phyloP scores from a whole-genome alignment of 306 rosid genomes.

The Pterocarpus macrocarpus region DNA sequence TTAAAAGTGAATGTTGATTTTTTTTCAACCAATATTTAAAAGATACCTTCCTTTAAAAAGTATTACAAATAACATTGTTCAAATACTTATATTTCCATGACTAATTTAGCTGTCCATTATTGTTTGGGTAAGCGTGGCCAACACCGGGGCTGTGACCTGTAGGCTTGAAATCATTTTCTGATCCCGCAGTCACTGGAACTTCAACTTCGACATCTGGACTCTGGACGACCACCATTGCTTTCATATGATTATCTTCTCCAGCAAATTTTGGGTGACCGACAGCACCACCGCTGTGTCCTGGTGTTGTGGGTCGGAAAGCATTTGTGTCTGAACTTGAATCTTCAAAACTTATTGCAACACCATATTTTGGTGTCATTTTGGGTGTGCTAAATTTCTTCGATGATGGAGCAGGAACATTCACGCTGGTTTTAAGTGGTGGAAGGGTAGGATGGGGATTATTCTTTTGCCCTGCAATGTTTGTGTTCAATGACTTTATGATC shows the following conservation, averaged over 20 bases:
- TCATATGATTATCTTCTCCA: not conserved
- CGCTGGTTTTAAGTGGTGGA: not conserved
- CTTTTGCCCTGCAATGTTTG: not conserved
- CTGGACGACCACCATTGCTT: conserved; percentile 20
- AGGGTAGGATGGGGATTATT: not conserved
- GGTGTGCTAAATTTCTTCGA: not conserved
- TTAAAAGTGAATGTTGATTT: no score
- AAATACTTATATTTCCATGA: not conserved
- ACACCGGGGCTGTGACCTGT: conserved; percentile 63
- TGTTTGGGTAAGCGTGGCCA: conserved; percentile 46
- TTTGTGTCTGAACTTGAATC: conserved; percentile 6
- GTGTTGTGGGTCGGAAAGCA: conserved; percentile 49
- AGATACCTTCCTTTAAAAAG: no score
- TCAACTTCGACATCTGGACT: conserved; percentile 8
- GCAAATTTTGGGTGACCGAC: conserved; percentile 45
- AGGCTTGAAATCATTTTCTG: conserved; percentile 46
- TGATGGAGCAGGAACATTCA: conserved; percentile 7
- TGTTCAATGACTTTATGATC: not conserved
- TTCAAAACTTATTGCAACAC: not conserved
- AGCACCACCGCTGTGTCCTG: conserved; percentile 68
- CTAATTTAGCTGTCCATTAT: conserved; percentile 32
- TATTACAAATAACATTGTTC: no score
- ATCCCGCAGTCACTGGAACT: not conserved
- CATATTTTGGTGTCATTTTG: conserved; percentile 2
- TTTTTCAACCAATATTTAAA: no score